A percentile compares a stretch with the other conserved stretches of the same genome.
Evolutionary conservation across 768 basidiomycete genomes (phyloP).

Genomic region (Paxillus ammoniavirescens): DNA sequence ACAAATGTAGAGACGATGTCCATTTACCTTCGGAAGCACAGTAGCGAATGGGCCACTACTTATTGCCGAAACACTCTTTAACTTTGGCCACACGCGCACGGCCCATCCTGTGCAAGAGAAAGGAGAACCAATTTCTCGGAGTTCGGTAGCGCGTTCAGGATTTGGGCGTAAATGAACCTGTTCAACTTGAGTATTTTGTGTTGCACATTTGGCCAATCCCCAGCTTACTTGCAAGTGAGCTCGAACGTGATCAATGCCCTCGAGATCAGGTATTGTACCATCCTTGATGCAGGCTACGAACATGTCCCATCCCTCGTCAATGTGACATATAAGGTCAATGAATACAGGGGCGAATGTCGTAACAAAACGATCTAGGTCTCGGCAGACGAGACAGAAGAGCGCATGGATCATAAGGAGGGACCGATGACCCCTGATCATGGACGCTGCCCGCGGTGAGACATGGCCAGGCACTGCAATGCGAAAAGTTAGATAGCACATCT

Average conservation of each 20-base stretch:
- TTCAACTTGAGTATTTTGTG: neutral
- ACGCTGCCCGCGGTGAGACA: constrained; percentile 1
- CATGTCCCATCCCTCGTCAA: constrained; percentile 4
- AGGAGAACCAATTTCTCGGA: constrained; percentile 13
- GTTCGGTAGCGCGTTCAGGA: constrained; percentile 12
- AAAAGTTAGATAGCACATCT: neutral
- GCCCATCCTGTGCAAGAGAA: constrained; percentile 12
- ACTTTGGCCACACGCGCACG: constrained; percentile 12
- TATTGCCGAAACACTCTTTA: constrained; percentile 2
- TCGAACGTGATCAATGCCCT: constrained; percentile 6
- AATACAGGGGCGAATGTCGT: constrained; percentile 2
- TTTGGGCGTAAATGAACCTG: constrained; percentile 5
- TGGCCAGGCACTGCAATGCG: neutral
- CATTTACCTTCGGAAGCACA: constrained; percentile 12
- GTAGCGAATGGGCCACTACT: constrained; percentile 14
- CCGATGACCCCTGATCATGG: neutral
- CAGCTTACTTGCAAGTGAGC: constrained; percentile 3
- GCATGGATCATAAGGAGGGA: constrained; percentile 11
- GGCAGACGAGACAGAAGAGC: constrained; percentile 8
- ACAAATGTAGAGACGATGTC: neutral
- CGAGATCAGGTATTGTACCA: constrained; percentile 7
- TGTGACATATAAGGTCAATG: constrained; percentile 3
- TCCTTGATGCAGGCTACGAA: constrained; percentile 2
- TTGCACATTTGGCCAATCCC: no score
- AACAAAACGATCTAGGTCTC: neutral